Evolutionary conservation across 768 basidiomycete genomes (phyloP).

Genomic region (Amylocystis lapponica): DNA sequence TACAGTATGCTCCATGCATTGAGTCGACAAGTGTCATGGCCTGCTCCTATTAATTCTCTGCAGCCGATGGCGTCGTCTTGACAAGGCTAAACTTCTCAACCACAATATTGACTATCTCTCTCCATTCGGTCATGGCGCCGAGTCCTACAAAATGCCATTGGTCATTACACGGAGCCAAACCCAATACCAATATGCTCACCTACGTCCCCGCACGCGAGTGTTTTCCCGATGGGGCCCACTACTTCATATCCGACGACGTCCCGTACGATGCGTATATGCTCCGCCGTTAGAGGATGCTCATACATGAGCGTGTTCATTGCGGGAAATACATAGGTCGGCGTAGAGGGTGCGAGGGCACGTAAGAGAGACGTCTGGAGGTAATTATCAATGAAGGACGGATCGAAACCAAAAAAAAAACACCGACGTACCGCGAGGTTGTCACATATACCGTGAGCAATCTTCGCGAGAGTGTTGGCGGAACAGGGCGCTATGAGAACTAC

Average conservation of each 20-base stretch:
- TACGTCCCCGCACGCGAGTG: conserved; percentile 86
- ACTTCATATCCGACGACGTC: conserved; percentile 78
- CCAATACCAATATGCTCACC: conserved; percentile 36
- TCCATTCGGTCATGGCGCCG: conserved; percentile 97
- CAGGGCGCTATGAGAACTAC: conserved; percentile 93
- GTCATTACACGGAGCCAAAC: neutral
- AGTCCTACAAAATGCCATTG: conserved; percentile 55
- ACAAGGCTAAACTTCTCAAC: conserved; percentile 43
- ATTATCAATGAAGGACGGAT: neutral
- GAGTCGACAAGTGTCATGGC: too few species aligned
- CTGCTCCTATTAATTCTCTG: too few species aligned
- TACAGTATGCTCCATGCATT: too few species aligned
- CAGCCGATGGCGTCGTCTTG: neutral
- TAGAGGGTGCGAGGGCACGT: conserved; percentile 76
- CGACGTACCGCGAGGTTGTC: conserved; percentile 76
- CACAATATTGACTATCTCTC: conserved; percentile 74
- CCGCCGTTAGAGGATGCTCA: conserved; percentile 83
- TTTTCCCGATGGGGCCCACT: conserved; percentile 84
- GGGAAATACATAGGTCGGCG: conserved; percentile 87
- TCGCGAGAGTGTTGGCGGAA: conserved; percentile 94
- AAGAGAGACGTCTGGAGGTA: conserved; percentile 63
- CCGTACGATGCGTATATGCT: conserved; percentile 70
- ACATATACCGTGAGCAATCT: conserved; percentile 83
- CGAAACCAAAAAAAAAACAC: neutral
- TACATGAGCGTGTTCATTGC: conserved; percentile 99